Evolutionary conservation across 345 rosid species (phyloP), one percentile per base, ranked within the genome.

Genomic region (Linum lewisii): DNA sequence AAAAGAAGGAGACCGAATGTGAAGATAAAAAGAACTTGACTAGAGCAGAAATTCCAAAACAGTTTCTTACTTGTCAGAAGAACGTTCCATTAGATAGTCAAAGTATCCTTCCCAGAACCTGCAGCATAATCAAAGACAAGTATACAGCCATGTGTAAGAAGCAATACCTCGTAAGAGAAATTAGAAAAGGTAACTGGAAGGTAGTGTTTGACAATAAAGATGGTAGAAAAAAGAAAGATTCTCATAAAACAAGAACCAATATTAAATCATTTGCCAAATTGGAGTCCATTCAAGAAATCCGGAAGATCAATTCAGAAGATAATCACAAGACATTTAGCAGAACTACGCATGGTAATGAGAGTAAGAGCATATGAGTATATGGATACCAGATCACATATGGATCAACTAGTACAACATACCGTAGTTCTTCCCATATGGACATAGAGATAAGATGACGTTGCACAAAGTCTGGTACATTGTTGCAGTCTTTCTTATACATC

Each of bases 101-200:
- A 89, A 90, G 73, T 85, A 94, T 61, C 95, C 93, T 74, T 94
- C 99, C 99, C 97, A 94, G 67, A 94, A 94, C 81, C 99, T 94
- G 81, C 76, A 80, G 55, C n/a, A 60, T 20, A 51, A 37, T 34
- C 19, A 49, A 59, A 24, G 23, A 65, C 34, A 34, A n/a, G 21
- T 53, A 4, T 22, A 23, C 10, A 54, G 22, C 10, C 10, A 9
- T 15, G 7, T 11, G 24, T n/a, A 54, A 21, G 18, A 54, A 54
- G 16, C 18, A 24, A 1, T 11, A 42, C 15, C 18, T 42, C 18
- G 14, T 16, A 16, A 7, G 16, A 16, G 45, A 38, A 38, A 38
- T 38, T 38, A 42, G 47, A 16, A 0, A 42, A 11, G 15, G 47
- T 6, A 16, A 42, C 15, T 16, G 16, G 18, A 16, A 42, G 18